Base-by-base conservation (phyloP, 768 basidiomycete genomes). In the Trametopsis cervina region DNA sequence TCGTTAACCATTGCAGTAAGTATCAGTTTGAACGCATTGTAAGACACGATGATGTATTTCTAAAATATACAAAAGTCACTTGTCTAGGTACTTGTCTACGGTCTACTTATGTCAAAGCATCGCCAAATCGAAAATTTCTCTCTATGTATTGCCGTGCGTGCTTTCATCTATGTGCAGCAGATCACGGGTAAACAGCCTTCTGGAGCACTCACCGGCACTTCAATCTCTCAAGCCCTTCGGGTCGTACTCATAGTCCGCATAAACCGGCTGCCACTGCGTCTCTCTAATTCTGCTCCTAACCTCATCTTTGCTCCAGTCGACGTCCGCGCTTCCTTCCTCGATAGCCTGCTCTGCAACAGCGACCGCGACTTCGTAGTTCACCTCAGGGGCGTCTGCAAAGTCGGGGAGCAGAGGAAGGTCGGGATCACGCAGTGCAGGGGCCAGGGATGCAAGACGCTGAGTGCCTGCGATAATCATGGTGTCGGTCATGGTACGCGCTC, bases 391-490 rank as follows among this genome's bases (percentile, higher is more conserved):
- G 52, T 89, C 82, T 1, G 66, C 74, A 42, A 94, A 81, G 54
- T 86, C 83, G 0, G 91, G 89, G 7, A 94, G 68, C n/a, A 94
- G 75, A 1, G 81, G 76, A 24, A 74, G 68, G 53, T 87, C 80
- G 0, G 83, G 81, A 56, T 90, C 80, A 33, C 75, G 73, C 49
- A 81, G 69, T 0, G 80, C 89, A 1, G 89, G 89, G 0, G 89
- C 80, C 38, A 92, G 76, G 9, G 77, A 69, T 0, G 89, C 86
- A 38, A 94, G 80, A n/a, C 81, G 76, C 23, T 69, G 73, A 0
- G 87, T 79, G 9, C 86, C 90, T 4, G 85, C 85, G 25, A 89
- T 80, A 59, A 94, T 85, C 91, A 94, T 92, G 20, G 72, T 77
- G 63, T 91, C 87, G 0, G 86, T 83, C 58, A 94, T 72, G 7